Conservation (phyloP, 257 asterid genomes). For the Capsicum baccatum region DNA sequence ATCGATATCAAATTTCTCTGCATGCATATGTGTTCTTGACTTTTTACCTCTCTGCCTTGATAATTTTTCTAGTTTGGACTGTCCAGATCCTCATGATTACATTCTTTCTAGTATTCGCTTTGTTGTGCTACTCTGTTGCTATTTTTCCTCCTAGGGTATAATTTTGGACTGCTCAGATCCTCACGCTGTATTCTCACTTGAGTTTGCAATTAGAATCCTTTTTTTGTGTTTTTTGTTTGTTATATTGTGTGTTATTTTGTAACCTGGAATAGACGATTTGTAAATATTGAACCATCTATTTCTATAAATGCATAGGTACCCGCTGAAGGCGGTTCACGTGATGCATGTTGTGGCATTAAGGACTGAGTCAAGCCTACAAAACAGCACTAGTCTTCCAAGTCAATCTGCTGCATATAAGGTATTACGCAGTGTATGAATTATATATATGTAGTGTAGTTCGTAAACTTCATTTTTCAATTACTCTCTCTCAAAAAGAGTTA, state of each 20-base stretch:
- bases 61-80: no score
- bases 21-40: neutral
- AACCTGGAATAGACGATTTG: neutral
- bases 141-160: neutral
- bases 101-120: neutral
- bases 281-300: neutral
- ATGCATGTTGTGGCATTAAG: conserved; percentile 95
- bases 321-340: conserved; percentile 92
- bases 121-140: neutral
- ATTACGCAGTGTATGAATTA: conserved; percentile 17
- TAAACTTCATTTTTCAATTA: neutral
- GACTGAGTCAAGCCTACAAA: conserved; percentile 69
- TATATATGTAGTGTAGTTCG: neutral
- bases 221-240: neutral
- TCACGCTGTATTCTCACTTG: neutral
- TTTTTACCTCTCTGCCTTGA: no score
- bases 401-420: conserved; percentile 65
- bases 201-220: neutral
- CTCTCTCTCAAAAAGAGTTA: neutral
- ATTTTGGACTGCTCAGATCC: neutral
- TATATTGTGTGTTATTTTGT: neutral
- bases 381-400: conserved; percentile 45
- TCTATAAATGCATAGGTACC: conserved; percentile 54
- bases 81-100: neutral
- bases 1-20: neutral